Evolutionary conservation across 345 rosid species (phyloP), one percentile per base, ranked within the genome.

Genomic region (Raphanus sativus): DNA sequence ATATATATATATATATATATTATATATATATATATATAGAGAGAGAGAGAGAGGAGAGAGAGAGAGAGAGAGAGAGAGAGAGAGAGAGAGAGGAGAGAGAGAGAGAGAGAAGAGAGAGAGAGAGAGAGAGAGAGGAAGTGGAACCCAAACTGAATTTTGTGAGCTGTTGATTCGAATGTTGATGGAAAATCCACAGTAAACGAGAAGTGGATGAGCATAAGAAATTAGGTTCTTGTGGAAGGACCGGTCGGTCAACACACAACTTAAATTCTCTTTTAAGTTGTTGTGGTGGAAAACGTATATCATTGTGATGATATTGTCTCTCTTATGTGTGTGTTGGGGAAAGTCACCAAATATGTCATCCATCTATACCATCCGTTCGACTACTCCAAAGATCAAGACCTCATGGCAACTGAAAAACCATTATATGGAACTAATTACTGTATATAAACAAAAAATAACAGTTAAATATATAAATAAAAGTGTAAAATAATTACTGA

Each of bases 191-290:
- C 85, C 86, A 80, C 77, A 40, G 66, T 77, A 33, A 78, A 60
- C 36, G 75, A 84, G 82, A 81, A 77, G 88, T 82, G 85, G 82
- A 71, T 77, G 81, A 71, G 78, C 61, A 78, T 75, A 50, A 59
- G 26, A 62, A 30, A 78, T 68, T 71, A 79, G 82, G 84, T 75
- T 59, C 59, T 79, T 77, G 82, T 82, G 89, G 88, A 65, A 74
- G 52, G 75, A 74, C 10, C 33, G 72, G n/a, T n/a, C n/a, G 88
- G 93, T 89, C 90, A 86, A 87, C 79, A 78, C 67, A 73, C 81
- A 87, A 81, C 86, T 70, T 50, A 71, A 66, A 67, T 73, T 67
- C 29, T 73, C 67, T 67, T 16, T 70, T 56, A 78, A 67, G 82
- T 79, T 73, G 56, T 59, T 77, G 81, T 81, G 82, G 84, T 89